phyloP scores from a whole-genome alignment of 331 rosid genomes.

The Quercus phellos region DNA sequence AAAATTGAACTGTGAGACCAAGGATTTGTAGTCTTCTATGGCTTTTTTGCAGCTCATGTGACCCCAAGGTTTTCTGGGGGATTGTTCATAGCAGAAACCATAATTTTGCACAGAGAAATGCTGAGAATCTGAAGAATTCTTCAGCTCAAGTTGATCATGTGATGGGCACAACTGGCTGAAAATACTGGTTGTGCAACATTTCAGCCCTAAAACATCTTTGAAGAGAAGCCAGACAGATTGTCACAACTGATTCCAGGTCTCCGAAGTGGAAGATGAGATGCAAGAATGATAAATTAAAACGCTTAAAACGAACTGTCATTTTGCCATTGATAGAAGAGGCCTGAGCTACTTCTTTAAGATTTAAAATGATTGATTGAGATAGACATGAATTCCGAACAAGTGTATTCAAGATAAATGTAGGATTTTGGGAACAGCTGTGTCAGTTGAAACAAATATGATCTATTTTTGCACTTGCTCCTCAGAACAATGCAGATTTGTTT shows the following conservation, averaged over 20 bases:
- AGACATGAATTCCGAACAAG: neutral
- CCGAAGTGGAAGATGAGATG: neutral
- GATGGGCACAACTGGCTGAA: neutral
- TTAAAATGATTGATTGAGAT: neutral
- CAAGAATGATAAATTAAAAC: neutral
- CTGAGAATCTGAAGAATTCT: conserved; percentile 5
- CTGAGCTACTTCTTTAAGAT: neutral
- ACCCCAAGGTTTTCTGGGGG: conserved; percentile 14
- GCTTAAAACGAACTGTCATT: neutral
- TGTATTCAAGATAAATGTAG: neutral
- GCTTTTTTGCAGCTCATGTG: conserved; percentile 4
- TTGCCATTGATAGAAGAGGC: neutral
- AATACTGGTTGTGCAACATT: conserved; percentile 4
- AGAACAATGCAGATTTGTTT: neutral
- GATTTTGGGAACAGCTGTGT: neutral
- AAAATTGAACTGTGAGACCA: conserved; percentile 20
- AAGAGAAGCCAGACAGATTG: conserved; percentile 15
- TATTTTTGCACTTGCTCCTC: neutral
- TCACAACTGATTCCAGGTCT: conserved; percentile 14
- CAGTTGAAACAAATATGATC: neutral
- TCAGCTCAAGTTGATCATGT: conserved; percentile 18
- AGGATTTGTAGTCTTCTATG: neutral
- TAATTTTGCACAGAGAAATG: conserved; percentile 10
- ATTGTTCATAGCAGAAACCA: conserved; percentile 16
- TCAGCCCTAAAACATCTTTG: conserved; percentile 5